Percentiles rank a stretch among this genome's conserved stretches.
Evolutionary conservation across 352 stramenopile genomes (phyloP).

Genomic region (Phytopythium oedochilum): DNA sequence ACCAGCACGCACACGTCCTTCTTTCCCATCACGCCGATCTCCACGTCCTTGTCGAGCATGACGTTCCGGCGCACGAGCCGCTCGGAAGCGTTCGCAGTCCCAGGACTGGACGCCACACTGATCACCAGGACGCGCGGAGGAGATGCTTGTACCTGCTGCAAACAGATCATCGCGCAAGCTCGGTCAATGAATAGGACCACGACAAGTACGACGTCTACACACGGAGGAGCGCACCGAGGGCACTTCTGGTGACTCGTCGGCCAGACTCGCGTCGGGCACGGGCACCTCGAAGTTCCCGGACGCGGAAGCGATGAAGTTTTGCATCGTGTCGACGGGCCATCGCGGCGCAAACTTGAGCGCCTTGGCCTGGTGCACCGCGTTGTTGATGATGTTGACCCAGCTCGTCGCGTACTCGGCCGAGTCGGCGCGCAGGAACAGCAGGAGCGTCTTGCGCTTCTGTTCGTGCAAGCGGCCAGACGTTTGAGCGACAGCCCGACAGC

Average conservation of each 20-base stretch:
- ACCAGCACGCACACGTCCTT: slow-evolving; percentile 67
- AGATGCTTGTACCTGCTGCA: background rate
- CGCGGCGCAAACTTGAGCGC: slow-evolving; percentile 50
- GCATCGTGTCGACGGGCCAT: slow-evolving; percentile 70
- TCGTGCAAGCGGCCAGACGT: background rate
- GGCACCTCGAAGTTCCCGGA: slow-evolving; percentile 39
- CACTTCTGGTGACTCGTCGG: slow-evolving; percentile 9
- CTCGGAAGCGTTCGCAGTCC: slow-evolving; percentile 27
- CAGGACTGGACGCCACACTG: slow-evolving; percentile 37
- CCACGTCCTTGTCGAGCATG: slow-evolving; percentile 43
- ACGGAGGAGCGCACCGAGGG: slow-evolving; percentile 8
- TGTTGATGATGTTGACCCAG: slow-evolving; percentile 82
- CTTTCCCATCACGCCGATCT: slow-evolving; percentile 42
- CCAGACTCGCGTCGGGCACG: slow-evolving; percentile 18
- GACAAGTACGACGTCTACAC: background rate
- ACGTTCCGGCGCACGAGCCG: slow-evolving; percentile 62
- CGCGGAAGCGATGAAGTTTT: slow-evolving; percentile 65
- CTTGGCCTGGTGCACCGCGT: slow-evolving; percentile 69
- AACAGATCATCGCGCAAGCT: background rate
- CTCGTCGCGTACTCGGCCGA: slow-evolving; percentile 57
- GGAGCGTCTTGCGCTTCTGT: slow-evolving; percentile 71
- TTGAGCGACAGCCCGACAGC: background rate
- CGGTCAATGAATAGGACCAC: background rate
- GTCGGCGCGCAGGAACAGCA: slow-evolving; percentile 78
- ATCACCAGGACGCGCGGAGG: slow-evolving; percentile 52